phyloP scores from a whole-genome alignment of 108 stramenopile species.

The Seminavis robusta region DNA sequence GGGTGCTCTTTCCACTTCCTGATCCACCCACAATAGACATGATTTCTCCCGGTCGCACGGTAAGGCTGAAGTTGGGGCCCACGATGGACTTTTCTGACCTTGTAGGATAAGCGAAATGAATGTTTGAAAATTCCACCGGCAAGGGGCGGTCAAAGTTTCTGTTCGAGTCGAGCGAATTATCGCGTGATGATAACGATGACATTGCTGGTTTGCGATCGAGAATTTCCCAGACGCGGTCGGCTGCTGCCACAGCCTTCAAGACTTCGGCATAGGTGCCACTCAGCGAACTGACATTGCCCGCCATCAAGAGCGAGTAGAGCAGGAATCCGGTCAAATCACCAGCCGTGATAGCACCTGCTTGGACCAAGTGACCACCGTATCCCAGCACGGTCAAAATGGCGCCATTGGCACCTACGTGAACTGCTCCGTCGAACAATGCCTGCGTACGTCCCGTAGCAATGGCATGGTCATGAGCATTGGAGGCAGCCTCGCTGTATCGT shows the following conservation, averaged over 20 bases:
- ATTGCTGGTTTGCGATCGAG: slow-evolving; percentile 61
- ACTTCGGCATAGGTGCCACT: slow-evolving; percentile 73
- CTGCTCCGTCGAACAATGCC: slow-evolving; percentile 67
- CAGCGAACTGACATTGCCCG: slow-evolving; percentile 66
- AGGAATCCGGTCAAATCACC: slow-evolving; percentile 87
- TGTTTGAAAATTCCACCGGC: slow-evolving; percentile 55
- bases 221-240: slow-evolving; percentile 53
- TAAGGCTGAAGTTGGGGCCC: slow-evolving; percentile 53
- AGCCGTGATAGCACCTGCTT: slow-evolving; percentile 48
- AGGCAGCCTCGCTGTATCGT: slow-evolving; percentile 48
- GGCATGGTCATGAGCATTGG: slow-evolving; percentile 57
- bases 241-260: slow-evolving; percentile 60
- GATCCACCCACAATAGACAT: slow-evolving; percentile 86
- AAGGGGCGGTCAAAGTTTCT: slow-evolving; percentile 23
- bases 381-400: slow-evolving; percentile 75
- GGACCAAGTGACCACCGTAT: slow-evolving; percentile 75
- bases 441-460: slow-evolving; percentile 62
- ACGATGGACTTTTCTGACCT: slow-evolving; percentile 70
- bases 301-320: slow-evolving; percentile 84
- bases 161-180: slow-evolving; percentile 11
- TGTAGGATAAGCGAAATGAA: slow-evolving; percentile 88
- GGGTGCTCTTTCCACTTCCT: slow-evolving; percentile 86
- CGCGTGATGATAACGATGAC: slow-evolving; percentile 1
- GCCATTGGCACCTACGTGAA: slow-evolving; percentile 70
- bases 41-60: slow-evolving; percentile 68